Conservation (phyloP, 768 basidiomycete genomes). For the Tephrocybe sp. region DNA sequence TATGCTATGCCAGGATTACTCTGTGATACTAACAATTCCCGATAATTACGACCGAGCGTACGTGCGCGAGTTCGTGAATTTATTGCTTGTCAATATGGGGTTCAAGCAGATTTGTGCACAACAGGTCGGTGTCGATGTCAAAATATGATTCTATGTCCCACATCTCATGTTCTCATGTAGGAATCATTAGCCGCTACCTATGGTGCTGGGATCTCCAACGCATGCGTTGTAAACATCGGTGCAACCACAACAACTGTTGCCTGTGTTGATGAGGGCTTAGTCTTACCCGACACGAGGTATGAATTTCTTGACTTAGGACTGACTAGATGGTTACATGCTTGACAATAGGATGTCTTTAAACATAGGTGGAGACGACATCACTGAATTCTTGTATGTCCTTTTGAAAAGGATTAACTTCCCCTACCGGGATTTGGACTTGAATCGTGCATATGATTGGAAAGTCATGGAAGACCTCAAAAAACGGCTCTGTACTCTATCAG, state of each 20-base stretch:
- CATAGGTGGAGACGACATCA: slow-evolving; percentile 95
- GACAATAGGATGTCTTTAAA: slow-evolving; percentile 66
- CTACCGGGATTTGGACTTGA: slow-evolving; percentile 79
- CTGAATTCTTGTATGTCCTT: slow-evolving; percentile 80
- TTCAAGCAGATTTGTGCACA: slow-evolving; percentile 93
- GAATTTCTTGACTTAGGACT: slow-evolving; percentile 9
- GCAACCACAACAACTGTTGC: slow-evolving; percentile 81
- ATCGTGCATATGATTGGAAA: slow-evolving; percentile 79
- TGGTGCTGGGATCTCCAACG: slow-evolving; percentile 91
- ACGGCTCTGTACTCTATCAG: slow-evolving; percentile 79
- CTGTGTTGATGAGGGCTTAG: slow-evolving; percentile 92
- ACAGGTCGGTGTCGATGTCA: slow-evolving; percentile 52
- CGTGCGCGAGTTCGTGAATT: slow-evolving; percentile 70
- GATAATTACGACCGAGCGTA: slow-evolving; percentile 88
- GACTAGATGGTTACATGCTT: slow-evolving; percentile 1
- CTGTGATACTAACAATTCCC: slow-evolving; percentile 85
- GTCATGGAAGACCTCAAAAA: slow-evolving; percentile 91
- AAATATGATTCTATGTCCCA: background rate
- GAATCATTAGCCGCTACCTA: slow-evolving; percentile 93
- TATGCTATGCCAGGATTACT: slow-evolving; percentile 61
- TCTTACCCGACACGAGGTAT: slow-evolving; percentile 85
- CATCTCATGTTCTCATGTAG: slow-evolving; percentile 33
- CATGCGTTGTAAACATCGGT: slow-evolving; percentile 95
- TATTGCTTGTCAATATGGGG: slow-evolving; percentile 76
- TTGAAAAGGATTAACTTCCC: slow-evolving; percentile 83